Conservation (phyloP, 805 yeast genomes). For the Metschnikowia santaceciliae region DNA sequence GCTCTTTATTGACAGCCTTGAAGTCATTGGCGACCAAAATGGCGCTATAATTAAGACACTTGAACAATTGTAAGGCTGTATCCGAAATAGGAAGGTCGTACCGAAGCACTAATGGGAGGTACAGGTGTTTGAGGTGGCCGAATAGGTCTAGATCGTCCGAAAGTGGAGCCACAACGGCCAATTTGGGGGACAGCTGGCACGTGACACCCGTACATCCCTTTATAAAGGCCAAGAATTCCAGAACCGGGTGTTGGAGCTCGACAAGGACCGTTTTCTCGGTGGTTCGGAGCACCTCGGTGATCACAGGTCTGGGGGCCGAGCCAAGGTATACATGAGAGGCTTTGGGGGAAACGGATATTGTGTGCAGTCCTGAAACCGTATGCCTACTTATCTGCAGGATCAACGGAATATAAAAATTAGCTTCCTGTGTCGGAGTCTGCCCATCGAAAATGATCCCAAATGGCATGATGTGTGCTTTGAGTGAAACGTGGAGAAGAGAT, state of each 20-base stretch:
- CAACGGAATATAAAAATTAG: conserved; percentile 9
- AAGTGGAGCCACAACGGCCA: conserved; percentile 7
- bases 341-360: too few species aligned
- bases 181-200: neutral
- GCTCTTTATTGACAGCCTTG: neutral
- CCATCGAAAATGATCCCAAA: conserved; percentile 11
- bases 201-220: neutral
- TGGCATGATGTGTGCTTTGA: conserved; percentile 4
- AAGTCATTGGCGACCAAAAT: neutral
- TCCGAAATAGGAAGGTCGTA: neutral
- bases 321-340: conserved; percentile 1
- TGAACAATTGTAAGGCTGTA: conserved; percentile 4
- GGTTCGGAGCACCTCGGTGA: neutral
- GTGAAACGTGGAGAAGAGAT: neutral
- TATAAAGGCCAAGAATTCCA: neutral
- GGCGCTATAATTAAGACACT: conserved; percentile 11
- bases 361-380: neutral
- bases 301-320: neutral
- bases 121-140: neutral
- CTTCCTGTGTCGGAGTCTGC: neutral
- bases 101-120: conserved; percentile 4
- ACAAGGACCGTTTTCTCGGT: conserved; percentile 2
- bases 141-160: conserved; percentile 1
- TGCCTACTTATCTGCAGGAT: neutral
- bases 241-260: neutral